Conservation (phyloP, 2,329 filamentous ascomycete genomes). For the Aspergillus quadricinctus region DNA sequence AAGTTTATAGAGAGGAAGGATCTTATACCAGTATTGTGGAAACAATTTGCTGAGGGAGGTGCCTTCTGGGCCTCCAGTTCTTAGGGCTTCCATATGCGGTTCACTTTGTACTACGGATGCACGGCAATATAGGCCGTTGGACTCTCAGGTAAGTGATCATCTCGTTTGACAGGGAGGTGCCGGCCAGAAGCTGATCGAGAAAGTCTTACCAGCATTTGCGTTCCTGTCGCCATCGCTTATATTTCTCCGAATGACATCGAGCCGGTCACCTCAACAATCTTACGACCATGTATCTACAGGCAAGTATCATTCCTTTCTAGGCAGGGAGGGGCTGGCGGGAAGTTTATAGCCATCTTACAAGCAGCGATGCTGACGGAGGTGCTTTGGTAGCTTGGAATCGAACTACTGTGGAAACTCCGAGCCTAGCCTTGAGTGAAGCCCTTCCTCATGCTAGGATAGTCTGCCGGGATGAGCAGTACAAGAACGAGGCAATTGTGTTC, state of each 20-base stretch:
- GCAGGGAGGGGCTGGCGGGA: not conserved
- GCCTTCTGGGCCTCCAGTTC: not conserved
- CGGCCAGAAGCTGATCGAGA: not conserved
- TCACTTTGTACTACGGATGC: too few species aligned
- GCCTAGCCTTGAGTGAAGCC: constrained; percentile 79
- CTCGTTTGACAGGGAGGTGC: not conserved
- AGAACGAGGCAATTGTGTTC: constrained; percentile 94
- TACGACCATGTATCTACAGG: not conserved
- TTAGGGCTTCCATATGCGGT: too few species aligned
- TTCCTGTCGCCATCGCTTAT: not conserved
- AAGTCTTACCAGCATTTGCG: not conserved
- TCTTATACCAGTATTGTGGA: not conserved
- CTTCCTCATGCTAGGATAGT: constrained; percentile 84
- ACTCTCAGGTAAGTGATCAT: not conserved
- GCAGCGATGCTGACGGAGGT: not conserved
- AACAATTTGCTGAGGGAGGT: not conserved
- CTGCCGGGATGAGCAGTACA: constrained; percentile 96
- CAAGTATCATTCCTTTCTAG: not conserved
- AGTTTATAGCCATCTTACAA: not conserved
- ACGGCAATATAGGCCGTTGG: too few species aligned
- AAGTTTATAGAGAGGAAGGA: not conserved
- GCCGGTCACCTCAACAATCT: not conserved
- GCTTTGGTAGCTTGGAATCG: constrained; percentile 84
- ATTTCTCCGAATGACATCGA: not conserved
- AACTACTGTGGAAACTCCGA: constrained; percentile 85